Conservation (phyloP, 192 early-diverging fungal genomes). For the Entophlyctis helioformis region DNA sequence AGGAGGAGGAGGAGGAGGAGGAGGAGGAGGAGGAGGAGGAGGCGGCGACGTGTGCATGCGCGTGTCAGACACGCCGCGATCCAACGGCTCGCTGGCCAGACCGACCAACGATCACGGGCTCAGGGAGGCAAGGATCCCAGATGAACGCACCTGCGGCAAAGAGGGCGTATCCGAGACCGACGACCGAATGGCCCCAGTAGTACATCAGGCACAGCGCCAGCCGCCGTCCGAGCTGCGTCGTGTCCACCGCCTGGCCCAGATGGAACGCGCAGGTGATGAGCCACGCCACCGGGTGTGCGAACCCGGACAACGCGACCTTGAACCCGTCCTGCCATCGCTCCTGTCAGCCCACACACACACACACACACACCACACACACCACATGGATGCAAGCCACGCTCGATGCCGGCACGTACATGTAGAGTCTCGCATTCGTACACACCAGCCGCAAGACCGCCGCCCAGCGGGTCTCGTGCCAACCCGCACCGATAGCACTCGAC, state of each 20-base stretch:
- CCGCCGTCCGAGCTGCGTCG: neutral
- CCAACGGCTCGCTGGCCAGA: constrained; percentile 37
- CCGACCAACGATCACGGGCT: constrained; percentile 52
- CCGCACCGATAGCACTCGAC: too few relatives aligned
- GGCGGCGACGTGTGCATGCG: neutral
- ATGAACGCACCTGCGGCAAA: neutral
- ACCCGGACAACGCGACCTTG: constrained; percentile 13
- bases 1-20: constrained; percentile 16
- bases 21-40: neutral
- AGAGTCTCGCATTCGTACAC: too few relatives aligned
- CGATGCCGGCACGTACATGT: too few relatives aligned
- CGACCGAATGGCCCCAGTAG: neutral
- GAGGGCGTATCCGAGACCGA: neutral
- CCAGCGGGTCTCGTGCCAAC: too few relatives aligned
- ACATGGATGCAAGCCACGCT: too few relatives aligned
- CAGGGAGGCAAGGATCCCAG: constrained; percentile 37
- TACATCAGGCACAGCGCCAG: neutral
- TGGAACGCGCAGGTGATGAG: constrained; percentile 66
- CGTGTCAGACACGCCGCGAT: constrained; percentile 40
- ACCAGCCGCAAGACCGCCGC: too few relatives aligned
- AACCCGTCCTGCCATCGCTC: too few relatives aligned
- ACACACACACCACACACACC: too few relatives aligned
- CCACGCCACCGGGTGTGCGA: constrained; percentile 53
- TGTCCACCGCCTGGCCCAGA: constrained; percentile 44
- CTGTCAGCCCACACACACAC: too few relatives aligned